phyloP scores from a whole-genome alignment of 106 monocot species.

The Dendrobium catenatum region DNA sequence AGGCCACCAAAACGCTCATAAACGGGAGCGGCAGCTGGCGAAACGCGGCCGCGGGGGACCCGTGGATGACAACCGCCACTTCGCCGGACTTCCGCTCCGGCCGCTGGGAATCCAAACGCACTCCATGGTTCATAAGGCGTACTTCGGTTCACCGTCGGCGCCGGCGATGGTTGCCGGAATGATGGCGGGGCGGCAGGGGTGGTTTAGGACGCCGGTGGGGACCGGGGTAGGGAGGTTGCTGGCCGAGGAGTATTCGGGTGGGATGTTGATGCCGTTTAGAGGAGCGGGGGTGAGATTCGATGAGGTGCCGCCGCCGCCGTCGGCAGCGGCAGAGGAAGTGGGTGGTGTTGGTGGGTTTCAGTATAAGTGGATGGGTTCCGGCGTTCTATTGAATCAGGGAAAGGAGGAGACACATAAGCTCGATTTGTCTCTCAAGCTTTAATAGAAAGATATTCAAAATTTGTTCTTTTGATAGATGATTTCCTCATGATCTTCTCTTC shows the following conservation, averaged over 20 bases:
- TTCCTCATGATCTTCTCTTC: neutral
- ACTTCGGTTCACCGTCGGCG: neutral
- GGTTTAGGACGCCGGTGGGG: neutral
- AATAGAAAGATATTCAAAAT: neutral
- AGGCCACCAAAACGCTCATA: constrained; percentile 58
- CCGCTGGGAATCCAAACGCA: constrained; percentile 2
- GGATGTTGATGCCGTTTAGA: neutral
- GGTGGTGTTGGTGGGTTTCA: neutral
- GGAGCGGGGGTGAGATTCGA: neutral
- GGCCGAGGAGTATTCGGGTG: neutral
- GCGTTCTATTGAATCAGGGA: neutral
- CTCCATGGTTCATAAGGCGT: neutral
- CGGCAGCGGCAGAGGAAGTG: neutral
- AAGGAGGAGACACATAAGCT: neutral
- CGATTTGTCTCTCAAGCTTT: constrained; percentile 3
- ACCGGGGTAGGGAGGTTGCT: neutral
- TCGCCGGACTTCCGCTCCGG: neutral
- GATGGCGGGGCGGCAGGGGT: neutral
- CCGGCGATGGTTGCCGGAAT: neutral
- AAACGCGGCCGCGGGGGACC: constrained; percentile 15
- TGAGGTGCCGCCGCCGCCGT: neutral
- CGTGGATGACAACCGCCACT: neutral
- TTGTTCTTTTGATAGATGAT: neutral
- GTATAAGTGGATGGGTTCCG: neutral
- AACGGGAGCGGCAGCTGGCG: constrained; percentile 30